Evolutionary conservation across 768 basidiomycete species (phyloP), one percentile per base, ranked within the genome.

Genomic region (Tricholoma furcatifolium): DNA sequence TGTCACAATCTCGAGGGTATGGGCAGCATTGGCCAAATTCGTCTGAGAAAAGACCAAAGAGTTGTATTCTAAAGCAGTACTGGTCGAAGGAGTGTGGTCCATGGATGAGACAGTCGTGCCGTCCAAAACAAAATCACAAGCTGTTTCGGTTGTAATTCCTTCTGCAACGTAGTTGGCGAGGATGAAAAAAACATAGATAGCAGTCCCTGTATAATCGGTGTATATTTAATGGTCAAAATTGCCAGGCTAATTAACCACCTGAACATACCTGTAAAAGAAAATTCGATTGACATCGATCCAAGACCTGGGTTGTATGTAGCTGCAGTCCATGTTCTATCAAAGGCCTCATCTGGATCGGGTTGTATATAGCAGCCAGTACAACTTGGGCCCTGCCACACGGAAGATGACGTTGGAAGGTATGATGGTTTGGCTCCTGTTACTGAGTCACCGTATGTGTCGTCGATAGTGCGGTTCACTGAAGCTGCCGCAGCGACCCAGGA

Each of bases 141-240:
- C 54, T 4, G 58, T 58, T 39, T 65, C 54, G 2, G 64, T 56
- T 4, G 65, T 64, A 23, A 66, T 62, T 6, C 51, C 59, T 3
- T 44, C 20, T 8, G 34, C 52, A 9, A 46, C 49, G 41, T 65
- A 59, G 57, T 73, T 70, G 27, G 67, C 65, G 8, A 72, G 67
- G 30, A 70, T 67, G 38, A 73, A 73, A 52, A 65, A 74, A 18
- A 72, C 64, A 53, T 70, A 70, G 6, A 74, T 65, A 0, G 70
- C 71, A 11, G 67, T 67, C 21, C 71, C 71, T 73, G 39, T n/a
- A 27, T 6, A 18, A 6, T 31, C 10, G 15, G 8, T 18, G 31
- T 6, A 43, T 8, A 14, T 10, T n/a, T n/a, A n/a, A n/a, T 20
- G 27, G 27, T 27, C n/a, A 44, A 30, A 4, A 10, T 15, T 17